phyloP scores from a whole-genome alignment of 1,139 yeast genomes.

The Taphrina flavorubra region DNA sequence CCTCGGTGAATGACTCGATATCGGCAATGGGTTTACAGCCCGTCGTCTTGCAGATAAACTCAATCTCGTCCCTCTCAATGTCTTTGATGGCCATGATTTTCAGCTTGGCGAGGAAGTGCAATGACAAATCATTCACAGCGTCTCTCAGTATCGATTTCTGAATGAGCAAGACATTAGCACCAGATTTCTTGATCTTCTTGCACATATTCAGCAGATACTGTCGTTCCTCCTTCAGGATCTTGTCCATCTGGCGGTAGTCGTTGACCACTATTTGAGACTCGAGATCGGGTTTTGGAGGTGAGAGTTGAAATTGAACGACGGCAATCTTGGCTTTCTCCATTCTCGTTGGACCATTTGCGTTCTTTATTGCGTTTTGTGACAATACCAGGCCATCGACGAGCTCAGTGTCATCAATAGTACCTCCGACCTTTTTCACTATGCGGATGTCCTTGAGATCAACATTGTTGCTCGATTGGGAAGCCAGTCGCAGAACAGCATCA shows the following conservation, averaged over 20 bases:
- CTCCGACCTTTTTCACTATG: slow-evolving; percentile 90
- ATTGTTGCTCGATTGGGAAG: slow-evolving; percentile 61
- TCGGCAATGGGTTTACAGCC: slow-evolving; percentile 98
- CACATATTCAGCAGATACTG: slow-evolving; percentile 91
- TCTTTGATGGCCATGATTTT: slow-evolving; percentile 94
- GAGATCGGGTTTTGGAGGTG: slow-evolving; percentile 99
- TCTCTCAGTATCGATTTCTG: slow-evolving; percentile 95
- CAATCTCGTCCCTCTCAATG: slow-evolving; percentile 95
- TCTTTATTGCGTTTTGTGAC: slow-evolving; percentile 85
- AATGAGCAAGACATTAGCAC: slow-evolving; percentile 89
- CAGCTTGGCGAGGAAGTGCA: slow-evolving; percentile 89
- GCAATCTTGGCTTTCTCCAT: slow-evolving; percentile 94
- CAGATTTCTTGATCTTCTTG: slow-evolving; percentile 93
- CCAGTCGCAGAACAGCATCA: slow-evolving; percentile 80
- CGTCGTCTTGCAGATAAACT: slow-evolving; percentile 82
- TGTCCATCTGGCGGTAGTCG: slow-evolving; percentile 99
- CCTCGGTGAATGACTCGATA: slow-evolving; percentile 88
- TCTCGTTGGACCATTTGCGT: slow-evolving; percentile 95
- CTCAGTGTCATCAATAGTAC: slow-evolving; percentile 95
- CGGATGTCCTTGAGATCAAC: slow-evolving; percentile 90
- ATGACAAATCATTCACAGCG: slow-evolving; percentile 94
- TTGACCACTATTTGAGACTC: slow-evolving; percentile 96
- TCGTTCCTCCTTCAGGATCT: slow-evolving; percentile 95
- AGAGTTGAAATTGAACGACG: slow-evolving; percentile 89
- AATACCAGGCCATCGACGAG: slow-evolving; percentile 90